phyloP scores from a whole-genome alignment of 2,329 filamentous ascomycete species.

The Myriosclerotinia duriaeana region DNA sequence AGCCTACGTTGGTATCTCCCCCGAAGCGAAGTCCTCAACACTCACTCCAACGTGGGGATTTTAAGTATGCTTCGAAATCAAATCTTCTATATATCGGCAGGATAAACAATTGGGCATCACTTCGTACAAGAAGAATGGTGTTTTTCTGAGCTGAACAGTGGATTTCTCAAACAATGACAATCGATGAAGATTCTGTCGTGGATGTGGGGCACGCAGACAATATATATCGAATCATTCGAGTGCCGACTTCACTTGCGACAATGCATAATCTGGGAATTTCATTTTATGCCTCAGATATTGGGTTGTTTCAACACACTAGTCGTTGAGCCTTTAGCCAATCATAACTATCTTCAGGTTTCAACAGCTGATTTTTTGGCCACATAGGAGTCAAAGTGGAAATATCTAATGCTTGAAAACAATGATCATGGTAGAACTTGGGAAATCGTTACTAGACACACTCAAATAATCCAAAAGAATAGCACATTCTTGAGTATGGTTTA shows the following conservation, averaged over 20 bases:
- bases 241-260: neutral
- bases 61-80: neutral
- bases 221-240: neutral
- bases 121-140: neutral
- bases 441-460: too few relatives aligned
- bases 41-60: neutral
- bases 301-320: neutral
- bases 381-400: neutral
- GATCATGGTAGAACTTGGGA: neutral
- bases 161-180: neutral
- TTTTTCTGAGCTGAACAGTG: neutral
- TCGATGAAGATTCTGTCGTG: neutral
- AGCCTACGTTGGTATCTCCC: neutral
- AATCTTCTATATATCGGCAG: neutral
- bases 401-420: neutral
- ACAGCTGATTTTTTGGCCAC: neutral
- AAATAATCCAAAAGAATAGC: too few relatives aligned
- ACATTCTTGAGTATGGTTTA: too few relatives aligned
- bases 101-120: neutral
- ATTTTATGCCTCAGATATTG: too few relatives aligned
- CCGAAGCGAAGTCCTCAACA: neutral
- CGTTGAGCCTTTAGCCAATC: neutral
- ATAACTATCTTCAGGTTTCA: neutral
- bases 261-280: neutral
- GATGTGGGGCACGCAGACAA: neutral